phyloP scores from a whole-genome alignment of 2,329 filamentous ascomycete genomes.

The Thelonectria rubi region DNA sequence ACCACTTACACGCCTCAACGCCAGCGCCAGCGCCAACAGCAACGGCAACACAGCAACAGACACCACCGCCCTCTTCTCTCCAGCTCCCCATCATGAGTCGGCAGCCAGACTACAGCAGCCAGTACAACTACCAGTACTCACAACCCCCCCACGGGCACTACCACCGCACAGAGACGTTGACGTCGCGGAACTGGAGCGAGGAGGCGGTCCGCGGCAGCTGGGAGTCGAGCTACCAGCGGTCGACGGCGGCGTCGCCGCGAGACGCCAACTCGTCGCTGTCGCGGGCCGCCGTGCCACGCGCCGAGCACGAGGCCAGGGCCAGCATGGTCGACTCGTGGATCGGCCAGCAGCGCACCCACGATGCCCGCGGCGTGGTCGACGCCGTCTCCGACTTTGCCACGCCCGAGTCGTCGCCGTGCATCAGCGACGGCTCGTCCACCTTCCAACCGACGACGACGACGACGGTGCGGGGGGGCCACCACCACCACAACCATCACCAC shows the following conservation, averaged over 20 bases:
- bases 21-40: not conserved
- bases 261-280: conserved; percentile 32
- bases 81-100: conserved; percentile 34
- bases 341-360: conserved; percentile 35
- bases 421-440: conserved; percentile 39
- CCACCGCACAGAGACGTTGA: conserved; percentile 36
- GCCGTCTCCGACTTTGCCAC: conserved; percentile 38
- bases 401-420: conserved; percentile 38
- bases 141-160: not conserved
- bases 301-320: conserved; percentile 32
- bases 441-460: conserved; percentile 19
- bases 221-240: conserved; percentile 37
- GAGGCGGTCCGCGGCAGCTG: conserved; percentile 41
- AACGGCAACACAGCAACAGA: not conserved
- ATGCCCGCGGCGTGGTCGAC: conserved; percentile 28
- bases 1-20: conserved; percentile 26
- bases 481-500: not conserved
- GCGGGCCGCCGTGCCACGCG: conserved; percentile 22
- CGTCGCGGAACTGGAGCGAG: conserved; percentile 42
- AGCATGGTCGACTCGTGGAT: conserved; percentile 40
- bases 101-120: conserved; percentile 3
- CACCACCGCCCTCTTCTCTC: not conserved
- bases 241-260: conserved; percentile 34
- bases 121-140: not conserved
- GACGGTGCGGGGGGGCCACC: no score